Base-by-base conservation (phyloP, 169 alveolate genomes). In the Cryptosporidium bovis region DNA sequence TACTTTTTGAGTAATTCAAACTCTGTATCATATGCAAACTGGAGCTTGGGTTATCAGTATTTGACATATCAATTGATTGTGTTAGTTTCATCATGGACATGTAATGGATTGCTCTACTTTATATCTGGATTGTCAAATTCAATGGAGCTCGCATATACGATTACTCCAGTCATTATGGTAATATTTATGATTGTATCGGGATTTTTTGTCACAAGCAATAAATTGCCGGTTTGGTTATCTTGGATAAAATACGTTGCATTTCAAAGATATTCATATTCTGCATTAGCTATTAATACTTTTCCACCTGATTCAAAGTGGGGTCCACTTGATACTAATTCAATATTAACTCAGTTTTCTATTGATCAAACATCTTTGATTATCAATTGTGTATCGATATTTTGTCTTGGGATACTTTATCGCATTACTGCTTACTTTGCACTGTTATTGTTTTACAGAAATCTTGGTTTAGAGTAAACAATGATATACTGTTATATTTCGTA, bases 221-320 rank as follows among this genome's bases (percentile, higher is more conserved):
- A 56, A 62, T 12, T 69, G 16, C 67, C 83, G 33, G 34, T 46
- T 29, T 69, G 83, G 83, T 13, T 69, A 27, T 53, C 83, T 50
- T 69, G 83, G 83, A 20, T 69, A 7, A 51, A 34, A n/a, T 69
- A 69, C n/a, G 36, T 69, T 33, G 29, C 83, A 0, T 69, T 69
- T 31, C 68, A 53, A 62, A 51, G 67, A 29, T 69, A 34, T 53
- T 51, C 68, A 16, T 69, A 55, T 53, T 51, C 67, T 18, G 83
- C 83, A 7, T 56, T 69, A 27, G 24, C 31, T 15, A 48, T 69
- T 31, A 69, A 69, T 24, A 4, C 68, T 31, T 69, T 69, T 33
- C 83, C 83, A 69, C 56, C 83, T 13, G 56, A 53, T 53, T 31
- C 51, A 0, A 16, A 12, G 2, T 69, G 83, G 83, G 83, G 83